Evolutionary conservation across 768 basidiomycete genomes (phyloP), one percentile per base, ranked within the genome.

Genomic region (Omphalotus guepiniiformis): DNA sequence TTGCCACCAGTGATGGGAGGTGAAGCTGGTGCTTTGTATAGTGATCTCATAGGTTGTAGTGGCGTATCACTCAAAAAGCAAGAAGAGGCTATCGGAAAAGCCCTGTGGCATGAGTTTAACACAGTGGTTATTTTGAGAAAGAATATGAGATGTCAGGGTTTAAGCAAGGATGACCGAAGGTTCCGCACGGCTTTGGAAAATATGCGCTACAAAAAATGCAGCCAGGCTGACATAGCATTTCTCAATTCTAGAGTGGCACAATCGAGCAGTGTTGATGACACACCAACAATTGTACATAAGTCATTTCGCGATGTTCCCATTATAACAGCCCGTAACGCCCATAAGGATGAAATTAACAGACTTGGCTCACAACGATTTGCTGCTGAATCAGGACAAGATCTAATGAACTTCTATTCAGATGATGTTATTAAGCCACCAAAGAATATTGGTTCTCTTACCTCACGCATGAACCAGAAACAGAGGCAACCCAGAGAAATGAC

Each of bases 331-430:
- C 48, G 38, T 3, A 64, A 70, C 55, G 19, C 42, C 4, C 54
- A 62, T 8, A 60, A 62, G 40, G 68, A 72, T 51, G 40, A 51
- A 41, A 58, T 67, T 6, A 70, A 70, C 56, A 35, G 48, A 21
- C 7, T 60, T 2, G 62, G 61, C 4, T 29, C 39, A 39, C 15
- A 48, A 18, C 47, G 57, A 11, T 72, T 66, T 63, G 65, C 69
- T 13, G 6, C 12, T 3, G 64, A 68, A 16, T 58, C 42, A 4
- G 46, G 49, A 6, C 58, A 63, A 45, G 32, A 45, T 13, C 36
- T 69, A 9, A 23, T 26, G 8, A 6, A 57, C 13, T 71, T 70
- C 46, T 62, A 62, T 47, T 63, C 63, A 16, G 48, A 52, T 23
- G 65, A 67, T 53, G 39, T 39, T 4, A 39, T 51, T 32, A 32